phyloP scores from a whole-genome alignment of 1,139 yeast genomes.

The Magnusiomyces paraingens region DNA sequence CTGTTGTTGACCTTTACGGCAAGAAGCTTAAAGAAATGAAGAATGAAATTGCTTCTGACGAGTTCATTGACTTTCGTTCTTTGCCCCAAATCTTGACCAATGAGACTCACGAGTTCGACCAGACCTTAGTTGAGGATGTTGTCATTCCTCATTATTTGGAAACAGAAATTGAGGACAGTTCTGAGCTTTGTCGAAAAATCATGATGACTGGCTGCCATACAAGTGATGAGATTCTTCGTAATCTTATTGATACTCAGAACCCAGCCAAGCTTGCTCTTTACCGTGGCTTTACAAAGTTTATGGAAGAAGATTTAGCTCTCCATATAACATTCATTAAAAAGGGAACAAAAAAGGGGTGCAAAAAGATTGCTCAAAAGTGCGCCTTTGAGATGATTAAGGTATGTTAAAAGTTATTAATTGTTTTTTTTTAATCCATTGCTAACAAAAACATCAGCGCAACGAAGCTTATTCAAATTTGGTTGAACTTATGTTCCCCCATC shows the following conservation, averaged over 20 bases:
- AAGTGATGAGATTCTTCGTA: conserved; percentile 11
- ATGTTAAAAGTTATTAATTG: no score
- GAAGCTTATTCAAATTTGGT: conserved; percentile 18
- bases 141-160: conserved; percentile 13
- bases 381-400: conserved; percentile 17
- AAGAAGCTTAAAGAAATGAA: conserved; percentile 11
- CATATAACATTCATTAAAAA: conserved; percentile 9
- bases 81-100: conserved; percentile 15
- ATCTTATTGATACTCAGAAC: conserved; percentile 14
- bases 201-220: conserved; percentile 16
- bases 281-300: conserved; percentile 16
- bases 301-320: conserved; percentile 15
- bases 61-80: conserved; percentile 11
- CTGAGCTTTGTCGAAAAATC: conserved; percentile 16
- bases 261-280: conserved; percentile 17
- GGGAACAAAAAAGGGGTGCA: conserved; percentile 11
- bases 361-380: conserved; percentile 14
- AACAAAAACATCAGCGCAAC: conserved; percentile 9
- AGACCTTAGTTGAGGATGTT: conserved; percentile 9
- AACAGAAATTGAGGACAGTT: conserved; percentile 11
- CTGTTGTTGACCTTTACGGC: conserved; percentile 14
- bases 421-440: no score
- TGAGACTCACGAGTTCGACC: conserved; percentile 10
- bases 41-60: conserved; percentile 9
- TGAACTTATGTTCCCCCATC: conserved; percentile 14